Evolutionary conservation across 225 moss, liverwort and hornwort species (phyloP).

Genomic region (Lunularia cruciata): DNA sequence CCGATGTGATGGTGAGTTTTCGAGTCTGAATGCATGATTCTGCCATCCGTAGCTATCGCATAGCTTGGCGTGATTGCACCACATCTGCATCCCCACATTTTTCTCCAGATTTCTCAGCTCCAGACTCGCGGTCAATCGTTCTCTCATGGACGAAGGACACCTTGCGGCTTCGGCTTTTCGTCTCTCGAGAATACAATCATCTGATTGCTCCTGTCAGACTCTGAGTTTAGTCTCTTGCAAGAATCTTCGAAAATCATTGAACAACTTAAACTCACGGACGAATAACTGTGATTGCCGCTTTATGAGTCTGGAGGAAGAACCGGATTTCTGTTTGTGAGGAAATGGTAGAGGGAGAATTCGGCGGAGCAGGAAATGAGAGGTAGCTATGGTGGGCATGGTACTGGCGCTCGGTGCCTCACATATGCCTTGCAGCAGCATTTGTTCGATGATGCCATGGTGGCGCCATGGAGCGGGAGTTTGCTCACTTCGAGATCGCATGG

Average conservation of each 20-base stretch:
- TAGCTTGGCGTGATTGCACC: constrained; percentile 20
- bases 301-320: too few relatives aligned
- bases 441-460: not conserved
- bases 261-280: too few relatives aligned
- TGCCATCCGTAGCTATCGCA: not conserved
- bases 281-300: too few relatives aligned
- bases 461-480: not conserved
- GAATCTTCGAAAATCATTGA: too few relatives aligned
- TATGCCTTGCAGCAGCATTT: constrained; percentile 15
- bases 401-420: constrained; percentile 32
- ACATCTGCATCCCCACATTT: not conserved
- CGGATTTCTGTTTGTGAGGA: too few relatives aligned
- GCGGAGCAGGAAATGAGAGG: too few relatives aligned
- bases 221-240: too few relatives aligned
- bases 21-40: not conserved
- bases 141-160: not conserved
- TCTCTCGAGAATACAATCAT: too few relatives aligned
- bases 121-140: not conserved
- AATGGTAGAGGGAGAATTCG: too few relatives aligned
- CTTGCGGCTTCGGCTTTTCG: not conserved
- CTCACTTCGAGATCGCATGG: constrained; percentile 2
- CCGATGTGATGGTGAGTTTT: constrained; percentile 6
- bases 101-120: not conserved
- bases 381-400: constrained; percentile 19
- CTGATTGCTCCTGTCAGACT: too few relatives aligned